Evolutionary conservation across 345 rosid species (phyloP).

Genomic region (Rhizophora apiculata): DNA sequence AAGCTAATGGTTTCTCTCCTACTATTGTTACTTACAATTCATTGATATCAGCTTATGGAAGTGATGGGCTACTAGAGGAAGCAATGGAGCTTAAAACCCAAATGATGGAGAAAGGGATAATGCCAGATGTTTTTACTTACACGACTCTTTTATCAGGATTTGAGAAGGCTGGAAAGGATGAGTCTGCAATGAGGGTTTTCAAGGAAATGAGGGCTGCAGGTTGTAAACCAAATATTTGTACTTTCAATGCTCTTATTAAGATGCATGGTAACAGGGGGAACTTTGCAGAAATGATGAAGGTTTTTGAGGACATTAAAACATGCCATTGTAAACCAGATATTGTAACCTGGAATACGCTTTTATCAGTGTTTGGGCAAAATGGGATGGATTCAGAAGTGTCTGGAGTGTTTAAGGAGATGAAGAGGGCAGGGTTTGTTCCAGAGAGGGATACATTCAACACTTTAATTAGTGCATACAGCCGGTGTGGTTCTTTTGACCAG

Average conservation of each 20-base stretch:
- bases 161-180: constrained; percentile 84
- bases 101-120: constrained; percentile 65
- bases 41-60: constrained; percentile 76
- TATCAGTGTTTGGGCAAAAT: constrained; percentile 91
- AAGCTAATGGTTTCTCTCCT: constrained; percentile 57
- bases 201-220: constrained; percentile 76
- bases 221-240: constrained; percentile 88
- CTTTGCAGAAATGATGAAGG: constrained; percentile 87
- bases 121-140: constrained; percentile 93
- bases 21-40: constrained; percentile 80
- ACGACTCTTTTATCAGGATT: constrained; percentile 87
- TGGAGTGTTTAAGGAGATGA: constrained; percentile 94
- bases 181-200: constrained; percentile 63
- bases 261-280: constrained; percentile 89
- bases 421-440: constrained; percentile 89
- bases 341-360: constrained; percentile 91
- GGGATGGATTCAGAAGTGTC: constrained; percentile 88
- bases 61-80: constrained; percentile 70
- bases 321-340: constrained; percentile 68
- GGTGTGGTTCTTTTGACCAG: constrained; percentile 82
- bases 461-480: constrained; percentile 83
- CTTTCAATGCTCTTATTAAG: constrained; percentile 89
- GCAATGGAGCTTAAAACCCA: constrained; percentile 73
- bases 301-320: constrained; percentile 72
- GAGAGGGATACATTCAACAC: constrained; percentile 94